phyloP scores from a whole-genome alignment of 495 filamentous ascomycete species.

The Hypoxylon lienhwacheense region DNA sequence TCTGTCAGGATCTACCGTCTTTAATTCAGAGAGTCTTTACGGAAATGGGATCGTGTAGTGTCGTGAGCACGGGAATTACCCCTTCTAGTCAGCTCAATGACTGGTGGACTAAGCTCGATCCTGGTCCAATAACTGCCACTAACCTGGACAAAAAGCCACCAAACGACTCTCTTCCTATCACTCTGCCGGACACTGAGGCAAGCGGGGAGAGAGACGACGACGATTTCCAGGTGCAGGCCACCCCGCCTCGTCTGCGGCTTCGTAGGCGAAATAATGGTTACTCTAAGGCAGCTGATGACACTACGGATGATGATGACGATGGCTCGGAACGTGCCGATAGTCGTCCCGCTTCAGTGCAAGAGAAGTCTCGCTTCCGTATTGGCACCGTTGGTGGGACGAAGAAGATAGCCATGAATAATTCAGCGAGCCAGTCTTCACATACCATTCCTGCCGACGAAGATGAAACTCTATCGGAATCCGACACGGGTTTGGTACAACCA shows the following conservation, averaged over 20 bases:
- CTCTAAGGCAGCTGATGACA: conserved; percentile 37
- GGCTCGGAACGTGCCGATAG: conserved; percentile 25
- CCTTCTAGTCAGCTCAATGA: conserved; percentile 42
- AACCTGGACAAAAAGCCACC: conserved; percentile 9
- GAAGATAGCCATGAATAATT: conserved; percentile 5
- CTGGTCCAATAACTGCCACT: conserved; percentile 10
- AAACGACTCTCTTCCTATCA: conserved; percentile 1
- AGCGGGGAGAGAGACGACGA: conserved; percentile 41
- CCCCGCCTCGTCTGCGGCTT: conserved; percentile 43
- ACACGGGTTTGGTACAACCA: conserved; percentile 15
- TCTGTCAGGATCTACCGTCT: conserved; percentile 39
- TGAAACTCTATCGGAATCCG: conserved; percentile 36
- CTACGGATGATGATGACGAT: conserved; percentile 43
- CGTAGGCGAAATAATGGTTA: not conserved
- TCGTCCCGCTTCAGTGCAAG: conserved; percentile 1
- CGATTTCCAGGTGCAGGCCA: conserved; percentile 57
- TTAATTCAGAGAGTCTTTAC: conserved; percentile 45
- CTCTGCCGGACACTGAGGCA: not conserved
- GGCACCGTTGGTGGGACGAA: conserved; percentile 38
- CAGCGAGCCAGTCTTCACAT: conserved; percentile 24
- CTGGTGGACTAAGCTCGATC: conserved; percentile 54
- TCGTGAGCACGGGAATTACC: conserved; percentile 30
- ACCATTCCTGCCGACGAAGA: conserved; percentile 34
- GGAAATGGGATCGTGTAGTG: conserved; percentile 33
- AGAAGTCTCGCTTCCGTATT: conserved; percentile 22